These are phyloP conservation scores for Penicillium riverlandense DNA, from an alignment of 495 filamentous ascomycete genomes.

Conservation along the genomic window DNA sequence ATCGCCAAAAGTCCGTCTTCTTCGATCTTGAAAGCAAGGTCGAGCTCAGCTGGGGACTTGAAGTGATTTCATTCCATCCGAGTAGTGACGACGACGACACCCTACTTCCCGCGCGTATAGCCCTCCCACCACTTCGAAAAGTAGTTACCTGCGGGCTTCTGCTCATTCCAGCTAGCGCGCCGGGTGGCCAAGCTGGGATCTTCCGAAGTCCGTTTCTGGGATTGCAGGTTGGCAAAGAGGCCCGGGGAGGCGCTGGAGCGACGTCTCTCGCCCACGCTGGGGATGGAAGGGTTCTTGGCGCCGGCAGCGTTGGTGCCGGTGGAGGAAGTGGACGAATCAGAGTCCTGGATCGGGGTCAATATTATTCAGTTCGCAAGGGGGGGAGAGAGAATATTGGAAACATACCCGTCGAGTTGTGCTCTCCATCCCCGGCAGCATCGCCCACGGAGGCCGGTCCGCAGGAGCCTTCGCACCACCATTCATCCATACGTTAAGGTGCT, in stretches of 20 bases:
- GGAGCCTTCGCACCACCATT: conserved; percentile 24
- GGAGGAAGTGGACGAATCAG: conserved; percentile 17
- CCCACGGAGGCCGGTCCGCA: conserved; percentile 19
- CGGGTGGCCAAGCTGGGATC: conserved; percentile 33
- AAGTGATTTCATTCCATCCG: too few relatives aligned
- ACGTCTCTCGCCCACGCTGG: conserved; percentile 21
- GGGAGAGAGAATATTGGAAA: neutral
- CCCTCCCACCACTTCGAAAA: conserved; percentile 50
- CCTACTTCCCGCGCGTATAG: conserved; percentile 31
- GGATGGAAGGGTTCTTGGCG: conserved; percentile 3
- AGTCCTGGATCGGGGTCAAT: conserved; percentile 12
- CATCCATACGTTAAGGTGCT: conserved; percentile 39
- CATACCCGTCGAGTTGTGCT: conserved; percentile 11
- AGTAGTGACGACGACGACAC: too few relatives aligned
- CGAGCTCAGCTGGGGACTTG: too few relatives aligned
- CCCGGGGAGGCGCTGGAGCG: conserved; percentile 24
- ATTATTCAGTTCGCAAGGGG: neutral
- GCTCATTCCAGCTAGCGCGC: conserved; percentile 44
- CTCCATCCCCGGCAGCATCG: conserved; percentile 13
- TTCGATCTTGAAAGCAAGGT: too few relatives aligned
- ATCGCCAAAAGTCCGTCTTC: too few relatives aligned
- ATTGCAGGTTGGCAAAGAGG: conserved; percentile 42
- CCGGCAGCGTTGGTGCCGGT: conserved; percentile 1
- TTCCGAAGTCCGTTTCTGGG: conserved; percentile 42
- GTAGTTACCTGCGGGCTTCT: conserved; percentile 32